Evolutionary conservation across 225 moss, liverwort and hornwort species (phyloP), one percentile per base, ranked within the genome.

Genomic region (Antitrichia curtipendula): DNA sequence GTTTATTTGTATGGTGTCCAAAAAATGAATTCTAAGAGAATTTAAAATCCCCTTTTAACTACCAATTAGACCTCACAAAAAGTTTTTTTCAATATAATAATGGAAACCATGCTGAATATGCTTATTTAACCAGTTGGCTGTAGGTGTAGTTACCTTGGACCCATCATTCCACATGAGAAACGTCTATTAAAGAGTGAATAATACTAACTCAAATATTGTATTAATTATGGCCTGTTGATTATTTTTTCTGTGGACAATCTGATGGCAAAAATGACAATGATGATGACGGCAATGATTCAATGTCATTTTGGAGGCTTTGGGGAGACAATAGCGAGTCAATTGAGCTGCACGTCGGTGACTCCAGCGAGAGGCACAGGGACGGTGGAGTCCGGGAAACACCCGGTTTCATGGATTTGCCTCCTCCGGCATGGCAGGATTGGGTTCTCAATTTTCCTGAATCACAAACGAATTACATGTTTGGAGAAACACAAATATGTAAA

Each of bases 361-460:
- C 81, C 1, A 12, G 15, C 3, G 79, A 78, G 36, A 58, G 31
- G 54, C 62, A 62, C 40, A 88, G 82, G 2, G 78, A 88, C 52
- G 60, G 18, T 41, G 17, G 7, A 3, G 6, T 76, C 3, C 2
- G 11, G 13, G 17, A 21, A 32, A 31, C 13, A 7, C 3, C 8
- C 0, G 4, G 53, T 3, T 41, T 65, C 0, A 17, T 40, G 49
- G 22, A 14, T 34, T 83, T 69, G 40, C 64, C 80, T 74, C 29
- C 21, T 32, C 5, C 0, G 8, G 8, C 54, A 20, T 32, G 4
- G 22, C 4, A 13, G 10, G 66, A 68, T n/a, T 63, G 38, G 31
- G 40, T 68, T 56, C 54, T 87, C 79, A 90, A 69, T 74, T 87
- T 92, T 54, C 89, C 87, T 92, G 50, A 71, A 85, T 53, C 11